Base-by-base conservation (phyloP, 2,329 filamentous ascomycete genomes). In the Ascochyta pisi region DNA sequence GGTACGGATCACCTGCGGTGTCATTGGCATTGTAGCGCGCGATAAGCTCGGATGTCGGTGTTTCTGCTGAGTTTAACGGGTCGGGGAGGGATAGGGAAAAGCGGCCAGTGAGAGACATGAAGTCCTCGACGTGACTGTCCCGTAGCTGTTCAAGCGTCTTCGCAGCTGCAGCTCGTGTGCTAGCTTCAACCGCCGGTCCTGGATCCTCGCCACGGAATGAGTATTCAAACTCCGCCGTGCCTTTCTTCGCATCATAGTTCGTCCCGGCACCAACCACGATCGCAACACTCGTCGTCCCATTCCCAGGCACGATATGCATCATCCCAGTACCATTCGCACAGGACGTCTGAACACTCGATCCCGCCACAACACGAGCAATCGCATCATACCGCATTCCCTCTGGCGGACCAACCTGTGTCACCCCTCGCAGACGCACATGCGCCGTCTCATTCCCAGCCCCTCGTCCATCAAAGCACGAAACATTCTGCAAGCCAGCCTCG, bases 171-270 rank as follows among this genome's bases (percentile, higher is more conserved):
- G 63, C 54, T 0, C 65, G 53, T 0, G 75, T 75, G 1, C 69
- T 63, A 1, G 61, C 53, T 31, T 78, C 70, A 0, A 85, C 76
- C 2, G 68, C 53, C 0, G 67, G 40, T 0, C 63, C 73, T 1
- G 83, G 83, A 53, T 84, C 79, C 1, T 66, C 66, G 2, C 83
- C 82, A 33, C 73, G 76, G 67, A 84, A 86, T 0, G 79, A 81
- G 64, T 78, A 85, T 10, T 70, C 64, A 53, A 63, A 64, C 15
- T 71, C 73, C 0, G 73, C 68, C 42, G 78, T 82, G 1, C 84
- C 83, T 31, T 80, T 79, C 3, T 72, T 79, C 49, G 79, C 71
- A 43, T 85, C 81, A 50, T 82, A 86, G 54, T 84, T 76, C 1
- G 82, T 83, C 2, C 65, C 73, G 3, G 74, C 74, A 1, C 77